Base-by-base conservation (phyloP, 2,329 filamentous ascomycete genomes). In the Alternaria sp. region DNA sequence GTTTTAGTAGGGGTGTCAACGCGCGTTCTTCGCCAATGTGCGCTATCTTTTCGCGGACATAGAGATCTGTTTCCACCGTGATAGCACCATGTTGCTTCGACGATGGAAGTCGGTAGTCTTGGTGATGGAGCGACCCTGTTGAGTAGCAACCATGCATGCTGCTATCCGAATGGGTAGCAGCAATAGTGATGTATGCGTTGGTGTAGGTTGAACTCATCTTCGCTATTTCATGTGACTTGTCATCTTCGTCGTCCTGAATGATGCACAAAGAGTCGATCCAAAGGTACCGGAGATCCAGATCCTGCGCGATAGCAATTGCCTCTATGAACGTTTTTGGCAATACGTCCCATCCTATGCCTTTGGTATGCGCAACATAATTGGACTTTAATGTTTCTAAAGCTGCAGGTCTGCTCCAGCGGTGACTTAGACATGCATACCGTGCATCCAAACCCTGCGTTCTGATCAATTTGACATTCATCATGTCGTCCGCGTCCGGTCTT, bases 311-410 rank as follows among this genome's bases (percentile, higher is more conserved):
- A 1, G 1, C 0, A 1, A 9, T 38, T 1, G 34, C 34, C 0
- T 38, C 16, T 4, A n/a, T 9, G 7, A 38, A 38, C 1, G 34
- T 38, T 16, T 16, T 30, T 3, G 28, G 11, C 3, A 30, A 30
- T 0, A 30, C 1, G 1, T 18, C 36, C 36, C n/a, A 39, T 9
- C 8, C 36, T 39, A 39, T 20, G 36, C 36, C 36, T 4, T 39
- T 11, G 18, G 7, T 7, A 3, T 39, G 36, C 3, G 36, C 11
- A 39, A n/a, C 16, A 3, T 18, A 9, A 4, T 18, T 39, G 36
- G 4, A 18, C n/a, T 5, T 4, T 4, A 18, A 0, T 4, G n/a
- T 18, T 7, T 2, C 0, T 0, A 39, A n/a, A 18, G n/a, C n/a
- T n/a, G 36, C 36, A n/a, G 36, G 1, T 39, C 3, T 39, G 4